phyloP scores from a whole-genome alignment of 495 filamentous ascomycete genomes.

The Trichocladium antarcticum region DNA sequence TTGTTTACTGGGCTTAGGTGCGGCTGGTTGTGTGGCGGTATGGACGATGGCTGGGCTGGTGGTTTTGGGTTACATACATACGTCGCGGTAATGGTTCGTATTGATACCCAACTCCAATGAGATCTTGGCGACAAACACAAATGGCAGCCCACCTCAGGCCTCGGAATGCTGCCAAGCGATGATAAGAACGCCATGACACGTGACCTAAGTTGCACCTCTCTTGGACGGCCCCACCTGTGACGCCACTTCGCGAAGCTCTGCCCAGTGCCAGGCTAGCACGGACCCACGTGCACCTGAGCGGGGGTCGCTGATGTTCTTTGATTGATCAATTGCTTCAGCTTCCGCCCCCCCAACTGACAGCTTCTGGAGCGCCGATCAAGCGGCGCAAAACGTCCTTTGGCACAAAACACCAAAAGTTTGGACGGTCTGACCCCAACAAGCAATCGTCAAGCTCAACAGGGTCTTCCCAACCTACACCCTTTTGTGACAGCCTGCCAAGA shows the following conservation, averaged over 20 bases:
- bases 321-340: slow-evolving; percentile 26
- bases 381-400: slow-evolving; percentile 1
- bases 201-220: neutral
- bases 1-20: neutral
- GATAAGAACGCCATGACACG: neutral
- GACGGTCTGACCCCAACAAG: too few species aligned
- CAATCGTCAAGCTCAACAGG: too few species aligned
- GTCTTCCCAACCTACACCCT: too few species aligned
- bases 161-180: neutral
- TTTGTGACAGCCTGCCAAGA: too few species aligned
- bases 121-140: neutral
- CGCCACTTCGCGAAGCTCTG: neutral
- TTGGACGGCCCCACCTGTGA: neutral
- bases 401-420: neutral
- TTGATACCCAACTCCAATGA: neutral
- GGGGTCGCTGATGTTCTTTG: slow-evolving; percentile 5
- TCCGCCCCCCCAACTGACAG: slow-evolving; percentile 8
- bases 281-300: slow-evolving; percentile 15
- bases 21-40: neutral
- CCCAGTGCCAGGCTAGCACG: slow-evolving; percentile 12
- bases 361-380: slow-evolving; percentile 8
- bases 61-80: neutral
- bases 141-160: too few species aligned
- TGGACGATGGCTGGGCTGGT: too few species aligned
- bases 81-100: neutral